These are phyloP conservation scores for Puccinellia tenuiflora DNA, from an alignment of 176 grass and related monocot genomes.

Conservation along the genomic window DNA sequence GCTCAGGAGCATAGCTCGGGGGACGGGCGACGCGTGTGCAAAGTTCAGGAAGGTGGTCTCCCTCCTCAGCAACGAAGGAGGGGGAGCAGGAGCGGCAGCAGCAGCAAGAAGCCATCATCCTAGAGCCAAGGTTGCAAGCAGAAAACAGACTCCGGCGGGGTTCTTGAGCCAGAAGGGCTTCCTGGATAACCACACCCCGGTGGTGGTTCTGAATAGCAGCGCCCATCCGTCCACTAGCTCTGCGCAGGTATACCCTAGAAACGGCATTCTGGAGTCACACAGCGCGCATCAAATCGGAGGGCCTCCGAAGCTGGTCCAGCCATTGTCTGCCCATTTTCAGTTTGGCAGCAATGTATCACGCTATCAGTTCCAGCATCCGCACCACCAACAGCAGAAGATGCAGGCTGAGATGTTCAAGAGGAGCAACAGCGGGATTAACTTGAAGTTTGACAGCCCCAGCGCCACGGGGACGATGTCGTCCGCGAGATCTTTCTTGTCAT, in stretches of 20 bases:
- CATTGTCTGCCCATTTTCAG: conserved; percentile 42
- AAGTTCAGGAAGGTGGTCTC: conserved; percentile 74
- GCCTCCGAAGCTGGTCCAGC: conserved; percentile 42
- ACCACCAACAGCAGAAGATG: conserved; percentile 60
- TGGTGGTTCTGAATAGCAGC: not conserved
- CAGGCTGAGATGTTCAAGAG: conserved; percentile 70
- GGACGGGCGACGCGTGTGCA: conserved; percentile 59
- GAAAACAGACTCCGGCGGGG: conserved; percentile 15
- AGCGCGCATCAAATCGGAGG: not conserved
- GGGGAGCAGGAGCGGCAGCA: not conserved
- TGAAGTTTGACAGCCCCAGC: conserved; percentile 66
- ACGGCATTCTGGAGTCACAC: conserved; percentile 21
- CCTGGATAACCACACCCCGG: conserved; percentile 14
- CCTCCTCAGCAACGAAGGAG: conserved; percentile 37
- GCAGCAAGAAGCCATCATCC: conserved; percentile 45
- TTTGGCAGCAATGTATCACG: conserved; percentile 23
- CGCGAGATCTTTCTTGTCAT: conserved; percentile 52
- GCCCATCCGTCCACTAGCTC: conserved; percentile 49
- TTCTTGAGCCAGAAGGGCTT: conserved; percentile 46
- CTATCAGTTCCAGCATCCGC: conserved; percentile 65
- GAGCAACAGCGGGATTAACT: conserved; percentile 54
- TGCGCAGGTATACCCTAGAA: conserved; percentile 36
- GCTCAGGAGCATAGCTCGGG: conserved; percentile 42
- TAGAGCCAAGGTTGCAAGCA: conserved; percentile 44
- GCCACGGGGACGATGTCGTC: conserved; percentile 50